These are phyloP conservation scores for Circinella umbellata DNA, from an alignment of 371 early-diverging fungal species.

Conservation along the genomic window DNA sequence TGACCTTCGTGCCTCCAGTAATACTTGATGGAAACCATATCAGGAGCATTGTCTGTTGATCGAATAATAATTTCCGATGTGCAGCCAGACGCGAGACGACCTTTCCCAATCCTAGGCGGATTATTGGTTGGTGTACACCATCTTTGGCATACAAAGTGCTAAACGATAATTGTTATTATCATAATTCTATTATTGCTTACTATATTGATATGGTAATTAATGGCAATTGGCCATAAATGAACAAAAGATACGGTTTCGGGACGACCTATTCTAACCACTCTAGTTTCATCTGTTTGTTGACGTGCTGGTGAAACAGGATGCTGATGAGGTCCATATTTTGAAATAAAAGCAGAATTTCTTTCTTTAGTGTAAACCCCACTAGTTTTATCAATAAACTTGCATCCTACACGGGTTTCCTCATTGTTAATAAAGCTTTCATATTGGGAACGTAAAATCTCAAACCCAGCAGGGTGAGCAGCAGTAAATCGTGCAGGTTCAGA, in stretches of 20 bases:
- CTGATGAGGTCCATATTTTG: background rate
- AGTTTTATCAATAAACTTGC: background rate
- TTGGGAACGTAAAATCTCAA: background rate
- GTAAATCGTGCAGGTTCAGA: too few species aligned
- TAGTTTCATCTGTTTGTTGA: background rate
- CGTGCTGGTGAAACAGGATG: background rate
- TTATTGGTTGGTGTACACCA: background rate
- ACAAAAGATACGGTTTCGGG: background rate
- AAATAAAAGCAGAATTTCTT: background rate
- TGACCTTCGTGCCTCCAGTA: background rate
- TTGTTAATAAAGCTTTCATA: background rate
- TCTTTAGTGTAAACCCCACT: background rate
- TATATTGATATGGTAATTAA: background rate
- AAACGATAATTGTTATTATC: background rate
- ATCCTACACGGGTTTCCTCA: background rate
- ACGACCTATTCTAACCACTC: background rate
- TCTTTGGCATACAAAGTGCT: background rate
- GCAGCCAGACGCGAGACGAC: constrained; percentile 1
- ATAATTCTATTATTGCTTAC: too few species aligned
- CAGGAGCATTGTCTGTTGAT: background rate
- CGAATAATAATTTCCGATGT: background rate
- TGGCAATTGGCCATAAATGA: background rate
- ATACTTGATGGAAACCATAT: background rate
- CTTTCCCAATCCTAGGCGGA: background rate
- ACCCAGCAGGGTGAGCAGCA: background rate